Evolutionary conservation across 805 yeast species (phyloP).

Genomic region (Ogataea henricii): DNA sequence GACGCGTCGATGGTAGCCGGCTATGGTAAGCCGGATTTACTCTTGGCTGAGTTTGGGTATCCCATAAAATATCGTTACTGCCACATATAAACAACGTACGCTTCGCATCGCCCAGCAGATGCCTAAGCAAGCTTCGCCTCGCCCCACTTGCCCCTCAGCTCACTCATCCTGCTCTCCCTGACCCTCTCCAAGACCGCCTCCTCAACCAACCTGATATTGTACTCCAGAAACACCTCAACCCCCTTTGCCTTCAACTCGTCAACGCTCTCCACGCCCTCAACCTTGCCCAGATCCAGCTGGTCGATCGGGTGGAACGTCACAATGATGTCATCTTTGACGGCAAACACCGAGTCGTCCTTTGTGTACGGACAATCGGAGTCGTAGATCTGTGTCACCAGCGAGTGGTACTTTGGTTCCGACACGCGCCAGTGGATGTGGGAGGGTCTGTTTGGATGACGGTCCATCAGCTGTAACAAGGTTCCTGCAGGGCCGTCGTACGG

Average conservation of each 20-base stretch:
- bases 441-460: slow-evolving; percentile 42
- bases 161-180: slow-evolving; percentile 15
- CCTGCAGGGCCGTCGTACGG: slow-evolving; percentile 45
- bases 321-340: slow-evolving; percentile 36
- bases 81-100: too few species aligned
- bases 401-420: slow-evolving; percentile 30
- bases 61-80: too few species aligned
- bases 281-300: slow-evolving; percentile 15
- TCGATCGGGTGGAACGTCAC: slow-evolving; percentile 30
- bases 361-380: slow-evolving; percentile 34
- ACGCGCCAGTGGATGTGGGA: slow-evolving; percentile 36
- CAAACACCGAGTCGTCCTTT: slow-evolving; percentile 39
- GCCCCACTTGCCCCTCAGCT: too few species aligned
- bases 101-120: too few species aligned
- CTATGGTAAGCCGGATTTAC: too few species aligned
- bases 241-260: slow-evolving; percentile 20
- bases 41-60: too few species aligned
- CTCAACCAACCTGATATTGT: slow-evolving; percentile 24
- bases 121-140: too few species aligned
- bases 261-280: slow-evolving; percentile 11
- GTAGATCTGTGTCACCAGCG: slow-evolving; percentile 38
- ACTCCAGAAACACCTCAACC: slow-evolving; percentile 23
- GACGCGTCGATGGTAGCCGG: too few species aligned
- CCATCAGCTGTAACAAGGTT: slow-evolving; percentile 32
- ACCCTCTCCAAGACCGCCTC: slow-evolving; percentile 24